These are phyloP conservation scores for Candida hungchunana DNA, from an alignment of 805 yeast genomes.

Conservation along the genomic window DNA sequence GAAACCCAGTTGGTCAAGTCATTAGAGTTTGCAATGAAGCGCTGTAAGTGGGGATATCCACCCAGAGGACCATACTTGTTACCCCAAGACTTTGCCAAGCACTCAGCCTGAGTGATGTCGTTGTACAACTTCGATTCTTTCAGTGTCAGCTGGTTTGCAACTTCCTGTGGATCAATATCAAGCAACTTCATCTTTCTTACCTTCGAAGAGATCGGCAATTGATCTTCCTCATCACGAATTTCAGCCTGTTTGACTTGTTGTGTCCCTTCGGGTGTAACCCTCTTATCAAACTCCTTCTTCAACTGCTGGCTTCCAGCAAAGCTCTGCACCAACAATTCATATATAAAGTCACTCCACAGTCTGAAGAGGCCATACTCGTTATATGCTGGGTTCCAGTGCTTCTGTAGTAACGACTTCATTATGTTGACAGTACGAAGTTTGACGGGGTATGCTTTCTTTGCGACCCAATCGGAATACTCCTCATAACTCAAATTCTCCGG, in stretches of 20 bases:
- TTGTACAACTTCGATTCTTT: constrained; percentile 66
- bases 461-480: constrained; percentile 74
- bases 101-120: constrained; percentile 66
- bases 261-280: constrained; percentile 20
- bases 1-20: constrained; percentile 79
- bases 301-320: constrained; percentile 42
- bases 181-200: constrained; percentile 44
- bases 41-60: constrained; percentile 50
- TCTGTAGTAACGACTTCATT: constrained; percentile 61
- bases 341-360: constrained; percentile 36
- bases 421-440: constrained; percentile 61
- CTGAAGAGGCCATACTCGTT: constrained; percentile 40
- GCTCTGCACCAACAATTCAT: constrained; percentile 35
- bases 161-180: constrained; percentile 68
- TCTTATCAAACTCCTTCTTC: constrained; percentile 33
- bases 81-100: constrained; percentile 75
- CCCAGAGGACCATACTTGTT: constrained; percentile 55
- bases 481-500: constrained; percentile 86
- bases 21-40: constrained; percentile 71
- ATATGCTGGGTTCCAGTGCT: constrained; percentile 66
- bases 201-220: constrained; percentile 14
- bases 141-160: constrained; percentile 84
- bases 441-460: constrained; percentile 63
- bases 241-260: not conserved
- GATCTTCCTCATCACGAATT: constrained; percentile 6